Evolutionary conservation across 352 stramenopile species (phyloP), one percentile per base, ranked within the genome.

Genomic region (Peronospora farinosa): DNA sequence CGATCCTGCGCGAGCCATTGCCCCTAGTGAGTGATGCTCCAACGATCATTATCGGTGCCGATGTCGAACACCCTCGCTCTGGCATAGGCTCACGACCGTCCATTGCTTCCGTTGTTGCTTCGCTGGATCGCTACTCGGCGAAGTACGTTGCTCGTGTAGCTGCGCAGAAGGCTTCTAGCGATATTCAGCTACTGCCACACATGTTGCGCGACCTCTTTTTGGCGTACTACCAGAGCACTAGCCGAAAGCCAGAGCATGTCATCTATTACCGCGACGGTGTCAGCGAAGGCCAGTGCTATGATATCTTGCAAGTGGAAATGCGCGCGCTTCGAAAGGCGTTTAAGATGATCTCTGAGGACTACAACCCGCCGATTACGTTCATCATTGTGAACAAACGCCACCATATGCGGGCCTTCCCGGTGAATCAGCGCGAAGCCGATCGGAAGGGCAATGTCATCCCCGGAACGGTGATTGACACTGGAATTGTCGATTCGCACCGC

Each of bases 311-410:
- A 46, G 67, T 66, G 5, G 85, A 86, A 35, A 86, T 95, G 81
- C 81, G 45, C 85, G 78, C 83, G 25, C 72, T 89, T 36, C 73
- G 80, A 30, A 63, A 70, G 42, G 84, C 80, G 7, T 93, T 81
- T 33, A 64, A 70, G 21, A 54, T 57, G 44, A 59, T 95, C n/a
- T 69, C 85, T 21, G 45, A 67, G 0, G 69, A 40, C 12, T 95
- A 95, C 54, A 59, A 59, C 3, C 85, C 85, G n/a, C 63, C 67
- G 6, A 84, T 95, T 44, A 94, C 85, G 28, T 95, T 95, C 54
- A 76, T 95, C 31, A 60, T 93, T 21, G 81, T 92, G 16, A 82
- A 94, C 64, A 95, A 94, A 66, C 79, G 85, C 12, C 85, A 95
- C 63, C 74, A 95, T 54, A 95, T 81, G 38, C 72, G 83, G 0